These are phyloP conservation scores for Leccinum uliginosum DNA, from an alignment of 768 basidiomycete genomes.

Conservation along the genomic window DNA sequence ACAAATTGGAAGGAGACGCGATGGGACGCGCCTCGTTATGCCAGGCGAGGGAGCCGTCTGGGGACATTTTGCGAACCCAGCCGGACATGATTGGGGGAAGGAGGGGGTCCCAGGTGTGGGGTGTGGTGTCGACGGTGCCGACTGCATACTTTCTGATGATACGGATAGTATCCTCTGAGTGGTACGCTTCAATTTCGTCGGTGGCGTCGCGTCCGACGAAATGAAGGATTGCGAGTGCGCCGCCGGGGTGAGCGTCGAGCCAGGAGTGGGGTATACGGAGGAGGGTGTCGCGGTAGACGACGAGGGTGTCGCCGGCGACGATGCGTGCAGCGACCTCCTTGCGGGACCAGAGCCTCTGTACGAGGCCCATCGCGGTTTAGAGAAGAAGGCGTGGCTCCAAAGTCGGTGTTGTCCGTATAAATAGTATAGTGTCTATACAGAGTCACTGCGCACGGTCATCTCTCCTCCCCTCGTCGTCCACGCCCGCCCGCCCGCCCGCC, in stretches of 20 bases:
- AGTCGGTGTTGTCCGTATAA: constrained; percentile 19
- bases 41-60: constrained; percentile 49
- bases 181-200: constrained; percentile 93
- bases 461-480: constrained; percentile 4
- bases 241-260: constrained; percentile 89
- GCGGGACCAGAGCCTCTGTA: constrained; percentile 38
- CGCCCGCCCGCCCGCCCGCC: constrained; percentile 1
- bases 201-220: constrained; percentile 94
- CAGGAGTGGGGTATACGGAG: constrained; percentile 67
- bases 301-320: constrained; percentile 67
- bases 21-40: constrained; percentile 54
- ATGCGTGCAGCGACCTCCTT: constrained; percentile 66
- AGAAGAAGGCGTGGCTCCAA: neutral
- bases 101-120: constrained; percentile 64
- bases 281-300: constrained; percentile 65
- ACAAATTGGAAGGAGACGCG: constrained; percentile 30
- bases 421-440: constrained; percentile 21
- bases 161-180: constrained; percentile 43
- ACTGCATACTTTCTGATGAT: constrained; percentile 50
- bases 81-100: constrained; percentile 85
- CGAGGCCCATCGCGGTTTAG: constrained; percentile 26
- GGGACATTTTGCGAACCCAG: constrained; percentile 60
- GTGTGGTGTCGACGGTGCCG: constrained; percentile 58
- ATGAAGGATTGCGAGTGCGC: constrained; percentile 83
- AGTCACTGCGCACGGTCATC: constrained; percentile 2